A percentile compares a stretch with the other conserved stretches of the same genome.
phyloP scores from a whole-genome alignment of 108 stramenopile species.

The Nitzschia sp. region DNA sequence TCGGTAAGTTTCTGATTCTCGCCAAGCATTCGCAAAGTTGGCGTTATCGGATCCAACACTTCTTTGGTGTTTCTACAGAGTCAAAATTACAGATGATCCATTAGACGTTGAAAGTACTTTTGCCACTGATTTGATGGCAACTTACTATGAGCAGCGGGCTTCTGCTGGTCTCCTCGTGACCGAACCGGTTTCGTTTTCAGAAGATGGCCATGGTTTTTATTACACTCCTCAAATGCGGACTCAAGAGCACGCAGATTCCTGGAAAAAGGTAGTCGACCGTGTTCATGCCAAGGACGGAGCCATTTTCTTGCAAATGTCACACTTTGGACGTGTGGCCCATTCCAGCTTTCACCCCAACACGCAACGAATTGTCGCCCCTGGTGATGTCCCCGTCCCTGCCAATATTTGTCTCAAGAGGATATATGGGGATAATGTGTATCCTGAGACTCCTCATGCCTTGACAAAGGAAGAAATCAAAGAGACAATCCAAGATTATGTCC shows the following conservation, averaged over 20 bases:
- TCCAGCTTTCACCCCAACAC: conserved; percentile 40
- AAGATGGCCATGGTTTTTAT: conserved; percentile 54
- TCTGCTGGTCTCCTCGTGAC: conserved; percentile 66
- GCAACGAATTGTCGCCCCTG: conserved; percentile 31
- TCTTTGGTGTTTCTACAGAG: neutral
- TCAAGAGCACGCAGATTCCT: conserved; percentile 55
- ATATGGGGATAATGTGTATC: conserved; percentile 40
- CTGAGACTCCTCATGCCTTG: conserved; percentile 47
- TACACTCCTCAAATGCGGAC: conserved; percentile 47
- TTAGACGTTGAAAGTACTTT: conserved; percentile 28
- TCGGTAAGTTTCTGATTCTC: conserved; percentile 29
- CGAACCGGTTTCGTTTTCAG: conserved; percentile 56
- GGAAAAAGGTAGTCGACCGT: conserved; percentile 59
- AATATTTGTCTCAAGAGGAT: conserved; percentile 21
- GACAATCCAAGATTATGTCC: conserved; percentile 40
- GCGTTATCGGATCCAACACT: too few relatives aligned
- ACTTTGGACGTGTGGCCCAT: conserved; percentile 66
- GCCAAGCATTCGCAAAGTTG: neutral
- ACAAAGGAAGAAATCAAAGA: conserved; percentile 49
- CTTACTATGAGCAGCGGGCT: conserved; percentile 67
- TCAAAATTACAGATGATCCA: conserved; percentile 29
- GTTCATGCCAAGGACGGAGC: conserved; percentile 58
- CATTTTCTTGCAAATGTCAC: conserved; percentile 66
- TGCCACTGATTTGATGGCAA: conserved; percentile 56
- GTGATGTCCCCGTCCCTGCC: conserved; percentile 31